Evolutionary conservation across 306 rosid genomes (phyloP), one percentile per base, ranked within the genome.

Genomic region (Gleditsia sinensis): DNA sequence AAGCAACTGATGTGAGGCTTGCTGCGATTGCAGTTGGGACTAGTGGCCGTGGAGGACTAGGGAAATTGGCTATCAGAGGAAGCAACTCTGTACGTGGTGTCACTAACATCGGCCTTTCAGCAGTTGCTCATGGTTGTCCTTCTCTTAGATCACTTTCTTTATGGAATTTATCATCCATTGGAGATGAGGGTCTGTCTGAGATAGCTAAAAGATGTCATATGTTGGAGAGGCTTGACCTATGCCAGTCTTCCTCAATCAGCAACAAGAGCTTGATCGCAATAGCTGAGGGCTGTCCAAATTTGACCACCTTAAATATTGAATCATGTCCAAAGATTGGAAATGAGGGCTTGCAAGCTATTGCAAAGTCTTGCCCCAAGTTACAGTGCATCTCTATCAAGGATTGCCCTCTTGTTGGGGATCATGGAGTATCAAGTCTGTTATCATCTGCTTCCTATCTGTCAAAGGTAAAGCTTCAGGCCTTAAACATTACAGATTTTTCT

Each of bases 1-100:
- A 91, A 84, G 97, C 92, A 30, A 94, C 97, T 0, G 96, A 94
- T 80, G 67, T 75, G 16, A 89, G 97, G 63, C 96, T 94, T 67
- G 96, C 98, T 49, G 91, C 98, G 33, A 87, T 94, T 84, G 85
- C 96, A 30, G 86, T 94, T 16, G 98, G 97, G 80, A 87, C 90
- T 39, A 80, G 89, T 77, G 74, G 90, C 83, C 87, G 73, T 53
- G 98, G 98, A 1, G 98, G 98, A 62, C 84, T 94, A 0, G 98
- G 98, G 21, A 94, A 91, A 89, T 83, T 94, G 1, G 86, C 83
- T 9, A 91, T 94, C 72, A 85, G 89, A 48, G 96, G 97, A 55
- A 80, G 82, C 90, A 84, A 91, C 77, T 73, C 92, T 6, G 61
- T 37, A 5, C 86, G 87, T 12, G 85, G 97, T 21, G 96, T 88